Evolutionary conservation across 73 alveolate species (phyloP).

Genomic region (Uronychia setigera): DNA sequence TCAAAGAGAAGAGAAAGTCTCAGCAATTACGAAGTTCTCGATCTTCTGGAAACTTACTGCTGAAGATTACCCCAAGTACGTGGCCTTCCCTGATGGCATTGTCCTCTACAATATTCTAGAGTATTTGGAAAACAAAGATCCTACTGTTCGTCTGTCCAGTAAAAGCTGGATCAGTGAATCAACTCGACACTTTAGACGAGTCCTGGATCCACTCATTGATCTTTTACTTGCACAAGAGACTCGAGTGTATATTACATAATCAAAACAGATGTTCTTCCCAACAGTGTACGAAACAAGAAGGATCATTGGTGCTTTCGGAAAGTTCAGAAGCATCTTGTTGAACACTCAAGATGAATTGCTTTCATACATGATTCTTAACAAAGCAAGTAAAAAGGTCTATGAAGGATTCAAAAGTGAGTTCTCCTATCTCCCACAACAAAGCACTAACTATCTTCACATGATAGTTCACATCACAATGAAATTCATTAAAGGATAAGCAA

Average conservation of each 20-base stretch:
- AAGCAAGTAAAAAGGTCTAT: slow-evolving; percentile 60
- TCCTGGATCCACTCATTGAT: slow-evolving; percentile 84
- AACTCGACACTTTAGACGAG: slow-evolving; percentile 72
- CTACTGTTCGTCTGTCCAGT: slow-evolving; percentile 81
- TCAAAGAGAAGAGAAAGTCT: slow-evolving; percentile 71
- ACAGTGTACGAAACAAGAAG: slow-evolving; percentile 79
- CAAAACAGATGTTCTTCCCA: slow-evolving; percentile 75
- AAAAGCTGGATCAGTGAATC: slow-evolving; percentile 88
- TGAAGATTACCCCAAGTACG: slow-evolving; percentile 75
- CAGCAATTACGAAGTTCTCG: slow-evolving; percentile 83
- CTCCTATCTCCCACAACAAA: slow-evolving; percentile 28
- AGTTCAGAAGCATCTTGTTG: slow-evolving; percentile 79
- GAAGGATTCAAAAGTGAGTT: slow-evolving; percentile 54
- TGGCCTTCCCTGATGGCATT: slow-evolving; percentile 73
- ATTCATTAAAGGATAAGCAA: slow-evolving; percentile 69
- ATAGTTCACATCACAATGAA: slow-evolving; percentile 80
- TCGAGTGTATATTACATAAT: slow-evolving; percentile 71
- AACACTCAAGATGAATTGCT: slow-evolving; percentile 84
- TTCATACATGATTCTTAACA: slow-evolving; percentile 58
- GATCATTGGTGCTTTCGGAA: slow-evolving; percentile 84
- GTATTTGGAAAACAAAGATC: slow-evolving; percentile 84
- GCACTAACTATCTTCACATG: slow-evolving; percentile 75
- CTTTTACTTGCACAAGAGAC: slow-evolving; percentile 76
- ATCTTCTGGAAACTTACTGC: slow-evolving; percentile 91
- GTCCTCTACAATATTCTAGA: slow-evolving; percentile 80